These are phyloP conservation scores for Cyclotella sp. DNA, from an alignment of 108 stramenopile species.

Conservation along the genomic window DNA sequence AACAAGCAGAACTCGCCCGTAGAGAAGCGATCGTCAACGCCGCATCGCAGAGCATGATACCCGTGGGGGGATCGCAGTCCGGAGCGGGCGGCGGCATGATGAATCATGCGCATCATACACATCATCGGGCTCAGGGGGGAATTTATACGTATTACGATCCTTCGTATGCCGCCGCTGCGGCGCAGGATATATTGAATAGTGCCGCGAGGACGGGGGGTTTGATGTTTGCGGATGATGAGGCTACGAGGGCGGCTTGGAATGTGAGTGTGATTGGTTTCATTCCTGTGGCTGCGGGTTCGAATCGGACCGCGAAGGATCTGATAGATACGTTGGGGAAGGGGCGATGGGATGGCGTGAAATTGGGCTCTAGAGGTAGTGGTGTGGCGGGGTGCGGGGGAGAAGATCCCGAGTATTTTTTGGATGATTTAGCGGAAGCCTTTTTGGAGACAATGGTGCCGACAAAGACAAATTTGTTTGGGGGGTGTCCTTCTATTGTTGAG, in stretches of 20 bases:
- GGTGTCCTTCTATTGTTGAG: conserved; percentile 77
- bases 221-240: conserved; percentile 40
- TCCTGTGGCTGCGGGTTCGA: background rate
- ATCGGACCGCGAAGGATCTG: conserved; percentile 15
- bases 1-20: conserved; percentile 47
- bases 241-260: conserved; percentile 36
- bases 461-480: conserved; percentile 72
- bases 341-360: conserved; percentile 58
- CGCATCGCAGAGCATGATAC: conserved; percentile 40
- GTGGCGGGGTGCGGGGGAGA: conserved; percentile 68
- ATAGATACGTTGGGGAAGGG: conserved; percentile 40
- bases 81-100: conserved; percentile 21
- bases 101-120: conserved; percentile 11
- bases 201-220: conserved; percentile 40
- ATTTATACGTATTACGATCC: conserved; percentile 49
- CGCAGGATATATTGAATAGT: conserved; percentile 45
- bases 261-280: conserved; percentile 32
- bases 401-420: conserved; percentile 68
- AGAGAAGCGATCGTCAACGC: conserved; percentile 46
- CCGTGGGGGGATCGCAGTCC: conserved; percentile 29
- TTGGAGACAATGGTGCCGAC: conserved; percentile 67
- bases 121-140: conserved; percentile 23
- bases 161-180: conserved; percentile 43
- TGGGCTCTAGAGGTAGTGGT: conserved; percentile 52
- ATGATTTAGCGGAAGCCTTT: conserved; percentile 76